A percentile compares a stretch with the other conserved stretches of the same genome.
These are phyloP conservation scores for Tulasnella calospora DNA, from an alignment of 768 basidiomycete genomes.

Conservation along the genomic window DNA sequence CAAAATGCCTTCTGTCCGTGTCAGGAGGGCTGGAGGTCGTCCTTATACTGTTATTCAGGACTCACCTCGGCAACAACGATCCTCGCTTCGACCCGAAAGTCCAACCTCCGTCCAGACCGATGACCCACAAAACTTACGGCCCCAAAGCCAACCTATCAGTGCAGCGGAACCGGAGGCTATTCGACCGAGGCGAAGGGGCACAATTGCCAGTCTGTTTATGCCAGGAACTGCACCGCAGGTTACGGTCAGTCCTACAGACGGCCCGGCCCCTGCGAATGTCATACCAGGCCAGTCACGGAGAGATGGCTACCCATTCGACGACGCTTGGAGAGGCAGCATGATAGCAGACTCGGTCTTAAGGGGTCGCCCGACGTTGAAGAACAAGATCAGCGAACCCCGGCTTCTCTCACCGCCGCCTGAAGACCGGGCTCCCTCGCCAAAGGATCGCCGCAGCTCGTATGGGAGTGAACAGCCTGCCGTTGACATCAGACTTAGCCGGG, in stretches of 20 bases:
- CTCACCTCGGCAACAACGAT: not conserved
- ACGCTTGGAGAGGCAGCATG: conserved; percentile 13
- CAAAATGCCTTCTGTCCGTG: conserved; percentile 24
- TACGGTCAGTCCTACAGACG: not conserved
- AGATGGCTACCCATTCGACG: not conserved
- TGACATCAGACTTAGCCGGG: conserved; percentile 11
- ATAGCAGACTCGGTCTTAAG: not conserved
- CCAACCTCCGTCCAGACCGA: not conserved
- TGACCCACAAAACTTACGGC: not conserved
- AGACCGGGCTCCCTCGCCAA: not conserved
- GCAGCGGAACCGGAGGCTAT: not conserved
- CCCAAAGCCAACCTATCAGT: not conserved
- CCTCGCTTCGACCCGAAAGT: conserved; percentile 15
- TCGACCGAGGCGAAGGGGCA: not conserved
- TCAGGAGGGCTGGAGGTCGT: conserved; percentile 10
- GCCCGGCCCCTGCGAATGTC: not conserved
- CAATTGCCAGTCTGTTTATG: not conserved
- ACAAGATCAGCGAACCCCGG: not conserved
- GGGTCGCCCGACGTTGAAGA: not conserved
- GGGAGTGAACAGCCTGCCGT: conserved; percentile 13
- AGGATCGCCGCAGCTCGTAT: conserved; percentile 15
- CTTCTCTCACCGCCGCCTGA: not conserved
- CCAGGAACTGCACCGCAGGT: not conserved
- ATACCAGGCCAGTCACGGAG: not conserved
- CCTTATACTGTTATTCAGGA: conserved; percentile 21